Evolutionary conservation across 257 asterid genomes (phyloP).

Genomic region (Ligustrum vulgare): DNA sequence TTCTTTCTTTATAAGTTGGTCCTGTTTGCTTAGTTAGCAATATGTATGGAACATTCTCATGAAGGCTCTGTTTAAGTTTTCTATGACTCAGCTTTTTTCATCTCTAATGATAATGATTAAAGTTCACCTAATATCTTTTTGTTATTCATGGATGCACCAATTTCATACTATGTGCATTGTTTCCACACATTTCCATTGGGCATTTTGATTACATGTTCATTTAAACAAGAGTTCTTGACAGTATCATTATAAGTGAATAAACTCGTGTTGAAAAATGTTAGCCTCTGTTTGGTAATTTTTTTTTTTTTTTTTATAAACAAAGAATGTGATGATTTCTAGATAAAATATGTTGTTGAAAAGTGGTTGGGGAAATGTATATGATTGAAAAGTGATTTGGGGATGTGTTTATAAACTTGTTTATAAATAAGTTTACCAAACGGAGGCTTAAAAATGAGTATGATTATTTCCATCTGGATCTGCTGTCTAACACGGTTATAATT

Average conservation of each 20-base stretch:
- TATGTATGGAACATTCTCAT: background rate
- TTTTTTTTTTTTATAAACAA: too few relatives aligned
- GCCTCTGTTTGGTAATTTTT: too few relatives aligned
- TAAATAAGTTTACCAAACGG: too few relatives aligned
- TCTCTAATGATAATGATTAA: background rate
- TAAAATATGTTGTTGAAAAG: too few relatives aligned
- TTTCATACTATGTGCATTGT: background rate
- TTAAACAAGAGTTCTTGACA: background rate
- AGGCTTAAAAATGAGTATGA: background rate
- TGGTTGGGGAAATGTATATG: too few relatives aligned
- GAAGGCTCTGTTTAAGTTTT: background rate
- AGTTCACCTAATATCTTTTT: background rate
- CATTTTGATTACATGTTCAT: background rate
- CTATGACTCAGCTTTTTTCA: background rate
- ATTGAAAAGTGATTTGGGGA: too few relatives aligned
- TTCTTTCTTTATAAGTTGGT: slow-evolving; percentile 1
- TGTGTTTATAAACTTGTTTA: too few relatives aligned
- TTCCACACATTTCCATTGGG: background rate
- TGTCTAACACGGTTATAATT: background rate
- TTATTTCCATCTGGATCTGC: background rate
- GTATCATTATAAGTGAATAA: background rate
- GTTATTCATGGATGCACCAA: background rate
- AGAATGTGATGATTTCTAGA: too few relatives aligned
- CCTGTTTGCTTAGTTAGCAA: slow-evolving; percentile 4
- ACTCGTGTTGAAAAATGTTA: background rate